Conservation (phyloP, 768 basidiomycete species). For the Auriscalpium microsporum region DNA sequence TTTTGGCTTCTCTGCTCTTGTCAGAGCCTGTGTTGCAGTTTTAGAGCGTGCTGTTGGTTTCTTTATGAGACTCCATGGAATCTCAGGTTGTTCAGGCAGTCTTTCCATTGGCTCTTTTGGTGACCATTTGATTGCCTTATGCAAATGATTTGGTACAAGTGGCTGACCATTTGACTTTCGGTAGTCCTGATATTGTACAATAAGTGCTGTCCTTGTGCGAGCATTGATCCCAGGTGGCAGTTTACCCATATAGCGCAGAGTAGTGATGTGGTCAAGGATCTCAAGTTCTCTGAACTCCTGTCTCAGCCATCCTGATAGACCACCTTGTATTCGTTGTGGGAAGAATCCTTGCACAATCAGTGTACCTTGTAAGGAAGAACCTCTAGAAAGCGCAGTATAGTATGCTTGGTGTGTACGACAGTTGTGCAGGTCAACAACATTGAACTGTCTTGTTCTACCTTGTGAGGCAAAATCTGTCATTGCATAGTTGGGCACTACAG, state of each 20-base stretch:
- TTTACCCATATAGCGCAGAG: background rate
- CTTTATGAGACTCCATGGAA: too few relatives aligned
- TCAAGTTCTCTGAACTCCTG: conserved; percentile 14
- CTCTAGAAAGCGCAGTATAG: conserved; percentile 17
- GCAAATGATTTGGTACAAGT: background rate
- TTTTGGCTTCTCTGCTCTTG: too few relatives aligned
- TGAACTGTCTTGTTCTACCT: conserved; percentile 13
- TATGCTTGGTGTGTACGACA: conserved; percentile 11
- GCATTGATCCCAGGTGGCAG: background rate
- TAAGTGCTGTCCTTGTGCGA: background rate
- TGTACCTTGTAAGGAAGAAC: conserved; percentile 9
- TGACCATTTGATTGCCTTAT: background rate
- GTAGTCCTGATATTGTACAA: background rate
- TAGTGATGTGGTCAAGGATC: conserved; percentile 8
- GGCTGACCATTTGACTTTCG: background rate
- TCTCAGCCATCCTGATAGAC: conserved; percentile 8
- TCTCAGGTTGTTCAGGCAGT: too few relatives aligned
- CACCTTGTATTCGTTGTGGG: conserved; percentile 3
- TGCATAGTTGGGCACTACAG: conserved; percentile 16
- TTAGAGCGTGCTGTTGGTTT: too few relatives aligned
- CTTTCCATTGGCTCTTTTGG: too few relatives aligned
- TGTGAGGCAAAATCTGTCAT: conserved; percentile 20
- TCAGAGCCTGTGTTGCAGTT: too few relatives aligned
- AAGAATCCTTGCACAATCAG: conserved; percentile 13
- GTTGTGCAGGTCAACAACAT: conserved; percentile 10